A percentile compares a stretch with the other conserved stretches of the same genome.
These are phyloP conservation scores for Yamagishiella unicocca DNA, from an alignment of 139 green algal species.

Conservation along the genomic window DNA sequence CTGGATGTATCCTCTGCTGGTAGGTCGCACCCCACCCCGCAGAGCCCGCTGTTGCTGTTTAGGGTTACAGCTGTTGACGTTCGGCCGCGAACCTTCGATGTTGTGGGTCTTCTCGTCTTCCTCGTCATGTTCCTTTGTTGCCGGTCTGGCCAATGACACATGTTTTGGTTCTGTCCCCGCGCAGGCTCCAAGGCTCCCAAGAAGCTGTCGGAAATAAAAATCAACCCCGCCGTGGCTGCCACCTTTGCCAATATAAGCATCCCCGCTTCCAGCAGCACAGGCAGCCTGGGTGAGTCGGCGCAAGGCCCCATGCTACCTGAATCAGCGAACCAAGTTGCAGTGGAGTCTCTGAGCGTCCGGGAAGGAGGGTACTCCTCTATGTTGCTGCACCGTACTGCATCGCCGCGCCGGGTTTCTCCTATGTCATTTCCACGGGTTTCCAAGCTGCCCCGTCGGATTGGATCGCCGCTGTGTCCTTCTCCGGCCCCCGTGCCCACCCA, in stretches of 20 bases:
- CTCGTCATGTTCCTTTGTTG: neutral
- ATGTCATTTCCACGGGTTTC: neutral
- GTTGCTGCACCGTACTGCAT: neutral
- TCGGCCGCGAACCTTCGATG: neutral
- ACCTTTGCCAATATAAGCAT: conserved; percentile 64
- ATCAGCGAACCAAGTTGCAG: neutral
- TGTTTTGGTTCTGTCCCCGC: neutral
- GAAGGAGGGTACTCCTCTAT: neutral
- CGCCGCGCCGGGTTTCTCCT: neutral
- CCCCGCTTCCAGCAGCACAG: neutral
- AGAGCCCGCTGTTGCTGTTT: neutral
- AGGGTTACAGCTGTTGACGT: neutral
- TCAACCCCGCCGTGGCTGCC: conserved; percentile 82
- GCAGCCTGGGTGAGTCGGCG: neutral
- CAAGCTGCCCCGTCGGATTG: neutral
- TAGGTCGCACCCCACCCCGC: too few relatives aligned
- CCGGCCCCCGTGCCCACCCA: neutral
- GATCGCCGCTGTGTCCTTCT: neutral
- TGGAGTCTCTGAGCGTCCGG: too few relatives aligned
- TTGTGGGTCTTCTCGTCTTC: neutral
- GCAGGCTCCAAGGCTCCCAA: conserved; percentile 64
- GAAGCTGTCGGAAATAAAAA: conserved; percentile 82
- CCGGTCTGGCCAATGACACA: neutral
- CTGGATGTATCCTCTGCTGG: neutral
- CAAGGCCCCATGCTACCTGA: neutral